Evolutionary conservation across 805 yeast genomes (phyloP), one percentile per base, ranked within the genome.

Genomic region (Metschnikowia continentalis): DNA sequence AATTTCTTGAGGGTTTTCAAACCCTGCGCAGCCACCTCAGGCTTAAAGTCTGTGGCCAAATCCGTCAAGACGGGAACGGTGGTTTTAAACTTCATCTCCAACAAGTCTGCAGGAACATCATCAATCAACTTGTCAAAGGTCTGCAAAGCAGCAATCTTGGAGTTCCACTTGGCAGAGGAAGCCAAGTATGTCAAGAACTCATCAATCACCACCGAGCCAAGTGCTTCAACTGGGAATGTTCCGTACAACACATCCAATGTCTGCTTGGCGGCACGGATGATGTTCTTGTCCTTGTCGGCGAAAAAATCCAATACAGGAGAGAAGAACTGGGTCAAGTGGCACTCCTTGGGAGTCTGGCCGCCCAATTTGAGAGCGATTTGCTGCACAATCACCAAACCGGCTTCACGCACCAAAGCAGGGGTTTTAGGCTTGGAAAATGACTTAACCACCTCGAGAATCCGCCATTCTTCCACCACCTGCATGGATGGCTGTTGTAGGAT

Each of bases 41-140:
- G 97, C 75, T 92, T 92, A 80, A 94, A 90, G 68, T 92, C 99
- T 51, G 96, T 92, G 57, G 96, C 82, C 72, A 85, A 80, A 70
- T 89, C 96, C 33, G 96, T 89, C 62, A 92, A 77, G 8, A 87
- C 79, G 36, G 99, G 98, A 33, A 92, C 82, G 3, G 89, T 80
- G 50, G 79, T 80, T 54, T 84, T 83, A 69, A 92, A 92, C 59
- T 84, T 83, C 64, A 84, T 67, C 70, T 92, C 97, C 59, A 92
- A 75, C 61, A 88, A 77, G 71, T 94, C 98, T 37, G 86, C 81
- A 51, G 97, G 94, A 40, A 86, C 83, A 46, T 87, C 90, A 54
- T 81, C 89, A 53, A 87, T 77, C 50, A 91, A 77, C 64, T 77
- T 83, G 65, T 90, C 96, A 50, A 91, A 70, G 5, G 83, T 63